Conservation (phyloP, 805 yeast species). For the Candida wancherniae region DNA sequence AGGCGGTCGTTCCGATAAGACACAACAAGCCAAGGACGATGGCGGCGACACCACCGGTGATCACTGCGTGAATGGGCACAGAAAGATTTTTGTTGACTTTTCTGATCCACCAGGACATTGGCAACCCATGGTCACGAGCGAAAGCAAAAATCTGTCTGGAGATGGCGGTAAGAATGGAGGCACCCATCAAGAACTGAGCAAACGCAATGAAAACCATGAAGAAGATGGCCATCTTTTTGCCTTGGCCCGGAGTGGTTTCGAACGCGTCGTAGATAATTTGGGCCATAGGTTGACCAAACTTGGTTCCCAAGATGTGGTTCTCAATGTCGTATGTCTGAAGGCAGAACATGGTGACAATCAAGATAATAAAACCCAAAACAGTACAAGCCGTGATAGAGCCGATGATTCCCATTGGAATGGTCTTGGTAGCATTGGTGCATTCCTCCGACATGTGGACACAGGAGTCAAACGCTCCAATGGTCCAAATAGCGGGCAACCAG, state of each 20-base stretch:
- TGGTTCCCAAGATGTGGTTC: slow-evolving; percentile 17
- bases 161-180: slow-evolving; percentile 56
- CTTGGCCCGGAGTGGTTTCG: slow-evolving; percentile 25
- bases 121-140: slow-evolving; percentile 73
- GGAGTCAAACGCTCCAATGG: slow-evolving; percentile 69
- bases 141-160: slow-evolving; percentile 74
- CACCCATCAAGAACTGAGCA: slow-evolving; percentile 65
- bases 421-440: slow-evolving; percentile 54
- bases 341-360: slow-evolving; percentile 51
- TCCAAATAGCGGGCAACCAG: slow-evolving; percentile 70
- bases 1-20: slow-evolving; percentile 55
- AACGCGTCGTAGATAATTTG: slow-evolving; percentile 58
- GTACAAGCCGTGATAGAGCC: slow-evolving; percentile 56
- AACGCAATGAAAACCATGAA: slow-evolving; percentile 53
- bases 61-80: slow-evolving; percentile 65
- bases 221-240: slow-evolving; percentile 61
- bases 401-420: slow-evolving; percentile 63
- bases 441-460: slow-evolving; percentile 73
- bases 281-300: slow-evolving; percentile 56
- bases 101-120: slow-evolving; percentile 47
- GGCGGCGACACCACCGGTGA: slow-evolving; percentile 42
- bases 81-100: slow-evolving; percentile 50
- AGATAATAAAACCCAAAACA: slow-evolving; percentile 52
- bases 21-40: slow-evolving; percentile 52
- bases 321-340: slow-evolving; percentile 41